These are phyloP conservation scores for Hanseniaspora hatyaiensis DNA, from an alignment of 805 yeast genomes.

Conservation along the genomic window DNA sequence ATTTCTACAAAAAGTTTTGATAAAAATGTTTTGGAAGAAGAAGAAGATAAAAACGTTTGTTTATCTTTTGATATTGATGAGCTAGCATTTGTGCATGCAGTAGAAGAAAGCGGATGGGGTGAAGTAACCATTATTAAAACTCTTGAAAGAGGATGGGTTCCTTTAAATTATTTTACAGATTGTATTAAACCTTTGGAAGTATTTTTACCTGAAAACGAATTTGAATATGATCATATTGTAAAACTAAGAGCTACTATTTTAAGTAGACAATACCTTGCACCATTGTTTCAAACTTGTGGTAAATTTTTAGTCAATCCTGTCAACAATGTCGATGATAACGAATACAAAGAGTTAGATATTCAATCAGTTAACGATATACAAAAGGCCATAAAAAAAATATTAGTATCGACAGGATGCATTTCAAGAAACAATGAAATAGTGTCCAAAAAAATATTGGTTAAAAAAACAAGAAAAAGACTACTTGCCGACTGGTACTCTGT, in stretches of 20 bases:
- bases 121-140: constrained; percentile 62
- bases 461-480: constrained; percentile 54
- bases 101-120: constrained; percentile 80
- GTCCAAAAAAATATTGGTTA: constrained; percentile 46
- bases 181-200: constrained; percentile 27
- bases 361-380: constrained; percentile 51
- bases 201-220: constrained; percentile 8
- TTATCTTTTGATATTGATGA: constrained; percentile 59
- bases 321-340: constrained; percentile 27
- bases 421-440: constrained; percentile 65
- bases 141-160: constrained; percentile 70
- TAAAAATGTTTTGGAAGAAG: constrained; percentile 46
- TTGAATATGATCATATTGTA: constrained; percentile 14
- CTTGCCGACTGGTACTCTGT: constrained; percentile 73
- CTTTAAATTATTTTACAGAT: constrained; percentile 61
- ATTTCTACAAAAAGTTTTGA: constrained; percentile 50
- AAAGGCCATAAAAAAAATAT: constrained; percentile 56
- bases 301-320: constrained; percentile 55
- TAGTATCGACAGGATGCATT: constrained; percentile 60
- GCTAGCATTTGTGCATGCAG: constrained; percentile 63
- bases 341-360: constrained; percentile 42
- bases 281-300: constrained; percentile 51
- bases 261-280: constrained; percentile 42
- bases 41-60: constrained; percentile 60
- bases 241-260: constrained; percentile 21